Evolutionary conservation across 192 early-diverging fungal genomes (phyloP), one percentile per base, ranked within the genome.

Genomic region (Coemansia sp.): DNA sequence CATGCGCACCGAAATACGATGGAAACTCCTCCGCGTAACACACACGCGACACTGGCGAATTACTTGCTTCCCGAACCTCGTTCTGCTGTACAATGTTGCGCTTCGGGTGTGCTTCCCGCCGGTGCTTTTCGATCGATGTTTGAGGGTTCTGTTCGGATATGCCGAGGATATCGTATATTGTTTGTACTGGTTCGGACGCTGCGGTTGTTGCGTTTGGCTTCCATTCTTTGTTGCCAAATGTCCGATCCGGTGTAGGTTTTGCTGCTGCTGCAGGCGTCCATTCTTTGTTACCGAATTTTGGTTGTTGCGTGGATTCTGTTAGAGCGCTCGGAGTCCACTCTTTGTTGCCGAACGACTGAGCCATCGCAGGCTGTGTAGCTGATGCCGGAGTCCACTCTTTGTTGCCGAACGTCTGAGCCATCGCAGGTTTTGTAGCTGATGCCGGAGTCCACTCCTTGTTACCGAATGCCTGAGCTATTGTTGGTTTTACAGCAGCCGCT

Each of bases 121-220:
- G 27, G 26, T 54, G 48, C 35, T 51, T 55, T 8, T 20, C 37
- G 20, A 48, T 49, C 20, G 59, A 54, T 13, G 51, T 5, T 4
- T 39, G 61, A 14, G 71, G 61, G 14, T 49, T 59, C 20, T 68
- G 29, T 50, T 77, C 69, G 7, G 55, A 0, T 27, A 77, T 71
- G 3, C 75, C 75, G 20, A 77, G 59, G 26, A 77, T 77, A 47
- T 77, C 75, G 45, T 68, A 77, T 26, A 77, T 71, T 11, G 74
- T 64, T 29, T 61, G 65, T 54, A 71, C 71, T 2, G 54, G 24
- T 0, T 18, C 48, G 1, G 48, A 3, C 2, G 20, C 4, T 18
- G 24, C 54, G 12, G n/a, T 0, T 12, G 38, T 18, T 4, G 20
- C 16, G 35, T 50, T 52, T 1, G 67, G 73, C 18, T 60, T 75